A percentile compares a stretch with the other conserved stretches of the same genome.
Evolutionary conservation across 495 filamentous ascomycete species (phyloP).

Genomic region (Penicillium diatomitis): DNA sequence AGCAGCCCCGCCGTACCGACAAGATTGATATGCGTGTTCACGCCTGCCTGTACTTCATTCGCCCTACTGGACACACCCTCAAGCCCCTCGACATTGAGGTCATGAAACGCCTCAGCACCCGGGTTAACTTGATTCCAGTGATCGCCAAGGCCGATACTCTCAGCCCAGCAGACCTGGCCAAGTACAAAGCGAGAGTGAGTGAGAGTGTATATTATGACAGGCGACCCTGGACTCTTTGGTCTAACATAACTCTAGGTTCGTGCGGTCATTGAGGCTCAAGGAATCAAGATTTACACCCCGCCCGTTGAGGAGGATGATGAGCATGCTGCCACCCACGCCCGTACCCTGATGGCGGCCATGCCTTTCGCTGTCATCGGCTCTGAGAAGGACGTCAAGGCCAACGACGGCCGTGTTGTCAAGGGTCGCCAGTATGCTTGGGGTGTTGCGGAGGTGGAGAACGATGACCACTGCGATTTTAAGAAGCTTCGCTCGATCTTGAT

Average conservation of each 20-base stretch:
- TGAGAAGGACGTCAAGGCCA: slow-evolving; percentile 97
- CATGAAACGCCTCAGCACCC: slow-evolving; percentile 96
- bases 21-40: slow-evolving; percentile 99
- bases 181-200: slow-evolving; percentile 86
- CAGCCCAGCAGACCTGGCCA: slow-evolving; percentile 79
- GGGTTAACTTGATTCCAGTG: slow-evolving; percentile 96
- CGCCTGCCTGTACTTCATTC: slow-evolving; percentile 97
- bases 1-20: slow-evolving; percentile 92
- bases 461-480: slow-evolving; percentile 99
- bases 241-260: slow-evolving; percentile 55
- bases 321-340: slow-evolving; percentile 84
- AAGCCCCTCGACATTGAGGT: slow-evolving; percentile 99
- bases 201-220: background rate
- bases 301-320: slow-evolving; percentile 98
- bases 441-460: slow-evolving; percentile 98
- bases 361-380: slow-evolving; percentile 98
- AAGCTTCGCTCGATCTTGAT: slow-evolving; percentile 98
- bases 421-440: slow-evolving; percentile 98
- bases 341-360: slow-evolving; percentile 91
- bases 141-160: slow-evolving; percentile 97
- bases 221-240: background rate
- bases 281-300: slow-evolving; percentile 98
- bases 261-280: slow-evolving; percentile 91
- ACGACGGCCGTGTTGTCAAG: slow-evolving; percentile 92
- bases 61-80: slow-evolving; percentile 93